Conservation (phyloP, 2,329 filamentous ascomycete species). For the Fusarium odoratissimum region DNA sequence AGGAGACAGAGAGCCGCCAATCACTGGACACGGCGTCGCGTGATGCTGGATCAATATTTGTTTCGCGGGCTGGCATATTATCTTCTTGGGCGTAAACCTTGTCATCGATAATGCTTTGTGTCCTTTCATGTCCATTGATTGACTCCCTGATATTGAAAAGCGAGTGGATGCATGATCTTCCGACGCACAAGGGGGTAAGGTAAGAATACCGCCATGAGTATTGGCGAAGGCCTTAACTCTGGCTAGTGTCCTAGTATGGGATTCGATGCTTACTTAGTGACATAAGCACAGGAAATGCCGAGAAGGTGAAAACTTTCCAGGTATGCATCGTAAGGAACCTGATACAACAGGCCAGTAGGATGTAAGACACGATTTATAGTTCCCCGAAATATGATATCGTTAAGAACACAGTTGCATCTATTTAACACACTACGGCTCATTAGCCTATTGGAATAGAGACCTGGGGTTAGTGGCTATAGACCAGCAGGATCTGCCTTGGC, state of each 20-base stretch:
- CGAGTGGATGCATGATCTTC: no score
- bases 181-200: background rate
- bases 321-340: fast-evolving
- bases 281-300: fast-evolving
- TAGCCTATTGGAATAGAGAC: fast-evolving
- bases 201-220: fast-evolving
- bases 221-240: no score
- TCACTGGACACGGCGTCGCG: fast-evolving
- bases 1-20: fast-evolving
- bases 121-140: no score
- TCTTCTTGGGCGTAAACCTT: no score
- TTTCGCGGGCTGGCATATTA: fast-evolving
- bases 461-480: fast-evolving
- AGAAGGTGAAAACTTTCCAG: fast-evolving
- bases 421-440: fast-evolving
- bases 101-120: no score
- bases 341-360: fast-evolving
- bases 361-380: fast-evolving
- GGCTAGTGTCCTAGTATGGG: fast-evolving
- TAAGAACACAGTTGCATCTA: fast-evolving
- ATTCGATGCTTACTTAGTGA: fast-evolving
- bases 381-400: fast-evolving
- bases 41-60: background rate
- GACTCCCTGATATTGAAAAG: no score
- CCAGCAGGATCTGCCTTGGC: no score